These are phyloP conservation scores for Diddensiella santjacobensis DNA, from an alignment of 805 yeast species.

Conservation along the genomic window DNA sequence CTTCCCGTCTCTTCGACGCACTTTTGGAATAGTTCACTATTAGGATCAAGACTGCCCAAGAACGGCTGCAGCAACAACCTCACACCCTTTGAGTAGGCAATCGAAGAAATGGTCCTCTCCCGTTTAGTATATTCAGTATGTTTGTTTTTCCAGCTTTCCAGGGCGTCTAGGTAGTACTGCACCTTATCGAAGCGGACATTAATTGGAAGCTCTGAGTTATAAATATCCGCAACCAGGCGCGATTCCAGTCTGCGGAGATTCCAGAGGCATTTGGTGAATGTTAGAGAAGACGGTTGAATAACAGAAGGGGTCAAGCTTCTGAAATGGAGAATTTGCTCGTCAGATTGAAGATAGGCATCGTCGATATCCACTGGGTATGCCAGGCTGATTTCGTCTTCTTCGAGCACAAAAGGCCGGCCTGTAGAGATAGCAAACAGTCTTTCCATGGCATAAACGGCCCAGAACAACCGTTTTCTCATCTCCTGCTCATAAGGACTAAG, in stretches of 20 bases:
- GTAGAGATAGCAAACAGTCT: conserved; percentile 60
- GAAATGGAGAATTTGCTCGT: conserved; percentile 11
- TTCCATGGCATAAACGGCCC: conserved; percentile 62
- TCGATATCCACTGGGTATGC: conserved; percentile 23
- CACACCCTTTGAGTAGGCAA: conserved; percentile 58
- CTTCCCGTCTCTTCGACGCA: conserved; percentile 73
- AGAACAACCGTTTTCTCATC: conserved; percentile 51
- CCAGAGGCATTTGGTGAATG: conserved; percentile 55
- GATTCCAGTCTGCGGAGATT: conserved; percentile 58
- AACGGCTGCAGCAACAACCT: conserved; percentile 61
- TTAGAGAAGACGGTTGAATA: conserved; percentile 25
- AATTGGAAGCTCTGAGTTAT: conserved; percentile 31
- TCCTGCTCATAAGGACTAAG: conserved; percentile 28
- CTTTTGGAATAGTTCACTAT: conserved; percentile 55
- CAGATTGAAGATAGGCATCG: conserved; percentile 18
- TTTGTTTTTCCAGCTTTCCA: conserved; percentile 55
- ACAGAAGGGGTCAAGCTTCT: background rate
- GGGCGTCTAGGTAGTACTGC: conserved; percentile 47
- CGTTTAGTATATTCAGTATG: conserved; percentile 3
- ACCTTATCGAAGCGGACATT: conserved; percentile 48
- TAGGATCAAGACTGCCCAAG: conserved; percentile 57
- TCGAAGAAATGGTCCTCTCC: conserved; percentile 55
- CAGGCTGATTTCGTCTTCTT: conserved; percentile 43
- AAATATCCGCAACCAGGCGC: conserved; percentile 50
- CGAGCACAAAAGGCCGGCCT: conserved; percentile 53